phyloP scores from a whole-genome alignment of 768 basidiomycete species.

The Collybia nuda region DNA sequence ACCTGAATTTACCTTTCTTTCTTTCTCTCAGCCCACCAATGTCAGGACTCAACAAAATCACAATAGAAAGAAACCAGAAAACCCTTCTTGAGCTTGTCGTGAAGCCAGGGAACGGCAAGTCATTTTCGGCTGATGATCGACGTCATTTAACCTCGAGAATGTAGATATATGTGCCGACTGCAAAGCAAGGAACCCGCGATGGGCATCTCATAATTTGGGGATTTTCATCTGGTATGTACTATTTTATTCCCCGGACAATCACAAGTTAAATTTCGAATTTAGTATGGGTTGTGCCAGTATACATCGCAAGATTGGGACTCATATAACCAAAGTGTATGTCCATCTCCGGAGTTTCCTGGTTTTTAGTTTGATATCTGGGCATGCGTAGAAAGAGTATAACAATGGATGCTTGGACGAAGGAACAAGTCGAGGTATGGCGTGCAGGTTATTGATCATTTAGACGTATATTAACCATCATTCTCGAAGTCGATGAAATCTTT shows the following conservation, averaged over 20 bases:
- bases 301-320: conserved; percentile 93
- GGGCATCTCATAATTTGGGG: conserved; percentile 88
- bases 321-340: conserved; percentile 87
- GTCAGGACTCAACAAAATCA: conserved; percentile 52
- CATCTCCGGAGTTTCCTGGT: neutral
- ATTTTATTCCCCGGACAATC: neutral
- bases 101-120: conserved; percentile 80
- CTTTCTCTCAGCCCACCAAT: conserved; percentile 20
- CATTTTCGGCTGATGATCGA: neutral
- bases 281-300: conserved; percentile 89
- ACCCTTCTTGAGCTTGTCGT: conserved; percentile 65
- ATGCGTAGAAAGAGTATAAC: conserved; percentile 80
- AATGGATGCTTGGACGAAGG: conserved; percentile 84
- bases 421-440: conserved; percentile 77
- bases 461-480: conserved; percentile 6
- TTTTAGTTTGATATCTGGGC: conserved; percentile 2
- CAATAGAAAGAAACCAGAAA: conserved; percentile 65
- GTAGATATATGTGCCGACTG: conserved; percentile 92
- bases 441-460: conserved; percentile 9
- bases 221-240: conserved; percentile 79
- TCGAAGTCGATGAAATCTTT: conserved; percentile 71
- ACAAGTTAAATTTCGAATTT: conserved; percentile 4
- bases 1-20: neutral
- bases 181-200: conserved; percentile 80
- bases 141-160: conserved; percentile 13